Percentiles rank a stretch among this genome's conserved stretches.
Evolutionary conservation across 129 eudicot genomes (phyloP).

Genomic region (Helianthus tuberosus): DNA sequence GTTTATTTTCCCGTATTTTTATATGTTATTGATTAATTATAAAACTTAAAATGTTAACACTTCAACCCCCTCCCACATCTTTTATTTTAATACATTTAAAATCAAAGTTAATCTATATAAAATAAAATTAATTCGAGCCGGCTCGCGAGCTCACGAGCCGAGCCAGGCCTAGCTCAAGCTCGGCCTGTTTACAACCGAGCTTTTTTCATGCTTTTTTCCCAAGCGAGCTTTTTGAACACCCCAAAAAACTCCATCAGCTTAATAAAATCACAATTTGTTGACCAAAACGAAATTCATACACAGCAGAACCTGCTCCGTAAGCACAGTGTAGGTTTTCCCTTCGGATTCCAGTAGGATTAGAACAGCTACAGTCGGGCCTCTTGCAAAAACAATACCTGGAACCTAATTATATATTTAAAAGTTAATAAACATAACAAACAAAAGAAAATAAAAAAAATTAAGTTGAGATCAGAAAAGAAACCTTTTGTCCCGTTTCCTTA

Average conservation of each 20-base stretch:
- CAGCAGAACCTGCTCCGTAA: constrained; percentile 81
- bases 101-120: no score
- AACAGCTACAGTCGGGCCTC: constrained; percentile 99
- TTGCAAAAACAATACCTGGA: constrained; percentile 98
- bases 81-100: no score
- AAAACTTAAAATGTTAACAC: no score
- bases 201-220: no score
- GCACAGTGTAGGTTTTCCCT: constrained; percentile 90
- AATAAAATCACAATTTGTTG: constrained; percentile 4
- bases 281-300: constrained; percentile 9
- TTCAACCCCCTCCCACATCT: no score
- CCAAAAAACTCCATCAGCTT: background rate
- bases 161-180: no score
- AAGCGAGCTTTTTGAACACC: no score
- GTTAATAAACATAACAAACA: constrained; percentile 22
- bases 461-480: constrained; percentile 24
- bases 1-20: no score
- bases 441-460: background rate
- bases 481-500: constrained; percentile 87
- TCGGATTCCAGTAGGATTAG: constrained; percentile 83
- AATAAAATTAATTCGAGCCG: no score
- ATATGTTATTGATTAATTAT: no score
- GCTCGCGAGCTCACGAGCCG: no score
- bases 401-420: constrained; percentile 47
- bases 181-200: no score